phyloP scores from a whole-genome alignment of 768 basidiomycete species.

The Suillus subaureus region DNA sequence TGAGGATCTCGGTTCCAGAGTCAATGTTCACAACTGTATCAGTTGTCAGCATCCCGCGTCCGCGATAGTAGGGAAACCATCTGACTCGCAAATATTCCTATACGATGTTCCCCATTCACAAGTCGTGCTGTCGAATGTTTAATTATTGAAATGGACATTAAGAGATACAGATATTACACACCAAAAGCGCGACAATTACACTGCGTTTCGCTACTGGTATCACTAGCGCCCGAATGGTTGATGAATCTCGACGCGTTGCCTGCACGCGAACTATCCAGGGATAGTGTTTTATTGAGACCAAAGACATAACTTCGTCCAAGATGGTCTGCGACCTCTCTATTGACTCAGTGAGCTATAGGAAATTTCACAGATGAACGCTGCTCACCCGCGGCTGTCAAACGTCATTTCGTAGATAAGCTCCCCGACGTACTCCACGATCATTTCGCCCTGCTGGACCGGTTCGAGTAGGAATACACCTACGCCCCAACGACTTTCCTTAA shows the following conservation, averaged over 20 bases:
- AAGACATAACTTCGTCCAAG: conserved; percentile 66
- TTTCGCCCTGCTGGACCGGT: conserved; percentile 42
- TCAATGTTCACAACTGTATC: conserved; percentile 40
- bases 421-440: conserved; percentile 69
- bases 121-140: conserved; percentile 42
- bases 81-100: conserved; percentile 63
- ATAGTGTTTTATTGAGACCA: conserved; percentile 45
- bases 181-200: conserved; percentile 51
- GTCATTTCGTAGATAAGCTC: conserved; percentile 58
- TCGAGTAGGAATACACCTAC: conserved; percentile 57
- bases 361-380: conserved; percentile 10
- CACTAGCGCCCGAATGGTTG: conserved; percentile 48
- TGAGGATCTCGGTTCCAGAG: conserved; percentile 51
- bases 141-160: conserved; percentile 2
- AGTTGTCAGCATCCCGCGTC: neutral
- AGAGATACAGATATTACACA: conserved; percentile 25
- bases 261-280: conserved; percentile 55
- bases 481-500: conserved; percentile 49
- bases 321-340: conserved; percentile 48
- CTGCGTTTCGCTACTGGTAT: conserved; percentile 14
- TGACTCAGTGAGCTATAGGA: conserved; percentile 1
- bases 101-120: conserved; percentile 69
- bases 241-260: conserved; percentile 73
- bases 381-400: conserved; percentile 53
- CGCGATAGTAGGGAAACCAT: conserved; percentile 1